Evolutionary conservation across 1,284 basidiomycete species (phyloP), one percentile per base, ranked within the genome.

Genomic region (Golubevia sp.): DNA sequence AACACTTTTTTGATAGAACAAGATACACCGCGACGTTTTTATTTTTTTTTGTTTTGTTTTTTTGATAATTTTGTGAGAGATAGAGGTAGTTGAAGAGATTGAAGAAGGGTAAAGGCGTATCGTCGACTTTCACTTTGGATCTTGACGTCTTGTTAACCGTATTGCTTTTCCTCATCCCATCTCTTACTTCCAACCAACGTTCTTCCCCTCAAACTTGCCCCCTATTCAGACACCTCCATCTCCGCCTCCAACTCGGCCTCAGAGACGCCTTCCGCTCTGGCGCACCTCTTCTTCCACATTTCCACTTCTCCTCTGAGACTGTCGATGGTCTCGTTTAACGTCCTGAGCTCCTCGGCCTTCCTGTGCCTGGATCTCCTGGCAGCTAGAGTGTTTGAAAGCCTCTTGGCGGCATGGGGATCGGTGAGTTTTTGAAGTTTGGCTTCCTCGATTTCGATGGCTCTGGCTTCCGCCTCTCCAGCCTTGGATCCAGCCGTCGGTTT

Each of bases 321-420:
- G 20, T 71, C 76, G 61, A 81, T 82, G 56, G 68, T 73, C 21
- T 79, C 77, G 63, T 76, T 65, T 3, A 81, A 71, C 56, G 62
- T 66, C 48, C 68, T 65, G 4, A 75, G 66, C 69, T 83, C 80
- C 58, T 79, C 77, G 2, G 75, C 75, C 65, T 83, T 83, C 25
- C 80, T 74, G 62, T 77, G 77, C 30, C 80, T 71, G 18, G 71
- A 74, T 23, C 79, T 73, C 49, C 80, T 71, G 13, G 80, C 80
- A 38, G 79, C 79, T 11, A 83, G 66, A 48, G 80, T 83, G 74
- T 83, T 83, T 56, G 66, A 70, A n/a, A 81, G 70, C 54, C 80
- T 77, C 73, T 83, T 83, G 57, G 76, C 73, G 24, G 70, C 66
- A 44, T 73, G 71, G 26, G 79, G 69, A 53, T 78, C 76, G 65